Percentiles rank a stretch among this genome's conserved stretches.
phyloP scores from a whole-genome alignment of 2,329 filamentous ascomycete species.

The Fusarium dimerum region DNA sequence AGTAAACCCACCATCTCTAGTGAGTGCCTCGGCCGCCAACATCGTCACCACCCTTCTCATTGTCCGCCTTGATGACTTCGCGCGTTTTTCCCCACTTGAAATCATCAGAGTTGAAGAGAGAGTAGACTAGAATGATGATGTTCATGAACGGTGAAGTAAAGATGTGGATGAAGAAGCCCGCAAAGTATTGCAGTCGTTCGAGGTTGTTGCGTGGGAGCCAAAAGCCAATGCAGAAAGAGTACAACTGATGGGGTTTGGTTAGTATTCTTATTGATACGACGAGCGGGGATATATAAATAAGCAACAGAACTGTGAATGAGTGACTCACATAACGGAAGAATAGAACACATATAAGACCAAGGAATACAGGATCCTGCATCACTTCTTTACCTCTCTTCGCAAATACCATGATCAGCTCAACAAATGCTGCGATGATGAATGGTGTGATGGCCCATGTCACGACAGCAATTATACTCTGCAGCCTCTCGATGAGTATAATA shows the following conservation, averaged over 20 bases:
- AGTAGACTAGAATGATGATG: conserved; percentile 44
- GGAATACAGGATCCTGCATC: conserved; percentile 38
- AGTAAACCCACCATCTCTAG: conserved; percentile 1
- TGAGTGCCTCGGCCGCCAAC: conserved; percentile 27
- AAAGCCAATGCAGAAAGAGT: conserved; percentile 44
- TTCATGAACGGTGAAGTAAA: conserved; percentile 44
- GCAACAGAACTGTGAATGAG: conserved; percentile 4
- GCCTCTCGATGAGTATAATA: conserved; percentile 43
- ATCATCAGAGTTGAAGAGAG: conserved; percentile 44
- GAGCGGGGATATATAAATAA: background rate
- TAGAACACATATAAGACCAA: conserved; percentile 40
- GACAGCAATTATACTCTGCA: conserved; percentile 48
- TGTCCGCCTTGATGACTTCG: conserved; percentile 34
- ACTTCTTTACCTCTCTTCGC: conserved; percentile 33
- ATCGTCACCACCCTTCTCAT: conserved; percentile 29
- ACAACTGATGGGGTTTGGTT: conserved; percentile 35
- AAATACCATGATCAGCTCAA: conserved; percentile 39
- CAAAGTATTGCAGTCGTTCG: conserved; percentile 40
- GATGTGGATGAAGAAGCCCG: conserved; percentile 40
- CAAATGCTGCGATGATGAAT: conserved; percentile 44
- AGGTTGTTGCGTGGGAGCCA: conserved; percentile 42
- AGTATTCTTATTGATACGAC: background rate
- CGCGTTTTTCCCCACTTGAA: conserved; percentile 50
- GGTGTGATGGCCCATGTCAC: conserved; percentile 48
- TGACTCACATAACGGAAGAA: conserved; percentile 43